A percentile compares a stretch with the other conserved stretches of the same genome.
These are phyloP conservation scores for Arachnopeziza araneosa DNA, from an alignment of 2,329 filamentous ascomycete species.

Conservation along the genomic window DNA sequence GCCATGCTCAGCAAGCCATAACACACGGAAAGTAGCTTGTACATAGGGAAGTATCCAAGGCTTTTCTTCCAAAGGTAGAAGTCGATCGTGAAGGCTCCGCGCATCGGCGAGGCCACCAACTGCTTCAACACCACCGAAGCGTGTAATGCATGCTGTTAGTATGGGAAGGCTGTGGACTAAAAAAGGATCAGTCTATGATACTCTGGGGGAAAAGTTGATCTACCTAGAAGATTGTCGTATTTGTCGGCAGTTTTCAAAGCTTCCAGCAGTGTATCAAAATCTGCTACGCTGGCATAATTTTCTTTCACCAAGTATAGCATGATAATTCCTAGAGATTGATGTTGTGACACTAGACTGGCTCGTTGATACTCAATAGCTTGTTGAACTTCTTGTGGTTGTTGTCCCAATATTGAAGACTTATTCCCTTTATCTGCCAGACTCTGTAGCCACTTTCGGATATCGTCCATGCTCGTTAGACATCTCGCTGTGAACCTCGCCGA, in stretches of 20 bases:
- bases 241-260: conserved; percentile 65
- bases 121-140: conserved; percentile 73
- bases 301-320: conserved; percentile 73
- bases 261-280: conserved; percentile 68
- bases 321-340: conserved; percentile 81
- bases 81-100: conserved; percentile 60
- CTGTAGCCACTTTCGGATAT: conserved; percentile 72
- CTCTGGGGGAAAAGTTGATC: conserved; percentile 12
- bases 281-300: conserved; percentile 61
- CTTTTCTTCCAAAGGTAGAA: conserved; percentile 62
- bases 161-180: conserved; percentile 76
- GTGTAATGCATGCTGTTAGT: conserved; percentile 68
- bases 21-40: conserved; percentile 70
- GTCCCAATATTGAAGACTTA: conserved; percentile 68
- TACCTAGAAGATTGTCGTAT: conserved; percentile 62
- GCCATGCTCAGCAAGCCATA: conserved; percentile 93
- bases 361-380: conserved; percentile 79
- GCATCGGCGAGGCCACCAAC: conserved; percentile 62
- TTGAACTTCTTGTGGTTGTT: conserved; percentile 57
- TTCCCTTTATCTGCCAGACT: conserved; percentile 70
- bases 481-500: conserved; percentile 60
- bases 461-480: conserved; percentile 70
- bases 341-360: conserved; percentile 76
- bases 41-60: conserved; percentile 70
- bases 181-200: neutral